phyloP scores from a whole-genome alignment of 2,329 filamentous ascomycete genomes.

The Fusarium pilosicola region DNA sequence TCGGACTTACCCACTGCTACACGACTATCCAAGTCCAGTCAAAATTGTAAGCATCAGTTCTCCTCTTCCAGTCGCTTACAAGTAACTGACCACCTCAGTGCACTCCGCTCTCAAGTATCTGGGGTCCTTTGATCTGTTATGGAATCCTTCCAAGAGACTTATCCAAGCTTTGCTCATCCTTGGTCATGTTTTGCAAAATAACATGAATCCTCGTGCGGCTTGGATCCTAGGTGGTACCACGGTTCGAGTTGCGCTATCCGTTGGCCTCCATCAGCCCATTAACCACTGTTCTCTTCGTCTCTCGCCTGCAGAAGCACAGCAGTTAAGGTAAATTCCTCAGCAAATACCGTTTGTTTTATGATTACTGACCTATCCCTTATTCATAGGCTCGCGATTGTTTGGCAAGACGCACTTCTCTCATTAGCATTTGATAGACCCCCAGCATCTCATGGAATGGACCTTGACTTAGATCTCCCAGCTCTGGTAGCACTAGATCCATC shows the following conservation, averaged over 20 bases:
- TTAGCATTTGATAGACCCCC: slow-evolving; percentile 30
- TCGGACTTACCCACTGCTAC: slow-evolving; percentile 12
- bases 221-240: slow-evolving; percentile 34
- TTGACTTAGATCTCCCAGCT: slow-evolving; percentile 6
- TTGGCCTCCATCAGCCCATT: slow-evolving; percentile 23
- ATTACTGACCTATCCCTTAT: neutral
- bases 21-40: slow-evolving; percentile 3
- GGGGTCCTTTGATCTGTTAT: slow-evolving; percentile 15
- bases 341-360: rapidly evolving
- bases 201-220: slow-evolving; percentile 34
- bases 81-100: neutral
- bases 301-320: slow-evolving; percentile 1
- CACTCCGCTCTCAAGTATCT: slow-evolving; percentile 16
- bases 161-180: slow-evolving; percentile 34
- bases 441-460: slow-evolving; percentile 23
- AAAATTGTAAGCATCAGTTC: slow-evolving; percentile 1
- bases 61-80: rapidly evolving
- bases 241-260: slow-evolving; percentile 19
- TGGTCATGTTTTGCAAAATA: slow-evolving; percentile 31
- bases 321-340: slow-evolving; percentile 3
- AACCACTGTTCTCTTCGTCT: neutral
- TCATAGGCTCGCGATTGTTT: slow-evolving; percentile 25
- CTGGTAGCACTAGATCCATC: neutral
- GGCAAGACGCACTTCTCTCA: slow-evolving; percentile 34
- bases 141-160: slow-evolving; percentile 20